Evolutionary conservation across 129 eudicot species (phyloP), one percentile per base, ranked within the genome.

Genomic region (Chrysanthemum seticuspe): DNA sequence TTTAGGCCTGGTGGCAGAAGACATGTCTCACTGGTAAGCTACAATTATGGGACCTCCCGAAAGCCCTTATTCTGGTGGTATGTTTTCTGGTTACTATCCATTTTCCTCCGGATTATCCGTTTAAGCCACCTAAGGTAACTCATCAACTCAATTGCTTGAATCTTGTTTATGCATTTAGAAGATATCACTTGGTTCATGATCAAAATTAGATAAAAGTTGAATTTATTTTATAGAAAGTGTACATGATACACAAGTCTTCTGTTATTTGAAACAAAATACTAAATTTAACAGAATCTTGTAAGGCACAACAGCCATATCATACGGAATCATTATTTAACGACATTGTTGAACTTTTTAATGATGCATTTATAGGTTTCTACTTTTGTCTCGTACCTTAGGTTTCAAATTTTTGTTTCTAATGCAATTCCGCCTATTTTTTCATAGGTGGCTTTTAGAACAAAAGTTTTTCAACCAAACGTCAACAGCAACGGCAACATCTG

Each of bases 1-100:
- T 27, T 59, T 71, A 86, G 91, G 91, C 74, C 91, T 86, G 11
- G 87, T 86, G 69, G 91, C 85, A n/a, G 91, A 86, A 68, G 87
- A 86, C 83, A 86, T 86, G 91, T 86, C 83, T 78, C 90, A 85
- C 74, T 85, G 87, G 89, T 85, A 85, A 82, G 89, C 89, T 63
- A 85, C 90, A 47, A 82, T 86, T 36, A 86, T 86, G 91, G 91
- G 91, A 65, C 91, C 91, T 74, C 68, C 91, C 10, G 87, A 86
- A 62, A 83, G 87, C 81, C 91, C 91, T 52, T 86, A 83, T 78
- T 67, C 87, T 21, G 86, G 89, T 67, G 89, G 86, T 63, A 84
- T 85, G 58, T 82, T 85, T 75, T n/a, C 84, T 85, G 48, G 87
- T 85, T 68, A 82, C 84, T 68, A 85, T 85, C 60, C 86, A 82